These are phyloP conservation scores for Spathaspora passalidarum DNA, from an alignment of 805 yeast species.

Conservation along the genomic window DNA sequence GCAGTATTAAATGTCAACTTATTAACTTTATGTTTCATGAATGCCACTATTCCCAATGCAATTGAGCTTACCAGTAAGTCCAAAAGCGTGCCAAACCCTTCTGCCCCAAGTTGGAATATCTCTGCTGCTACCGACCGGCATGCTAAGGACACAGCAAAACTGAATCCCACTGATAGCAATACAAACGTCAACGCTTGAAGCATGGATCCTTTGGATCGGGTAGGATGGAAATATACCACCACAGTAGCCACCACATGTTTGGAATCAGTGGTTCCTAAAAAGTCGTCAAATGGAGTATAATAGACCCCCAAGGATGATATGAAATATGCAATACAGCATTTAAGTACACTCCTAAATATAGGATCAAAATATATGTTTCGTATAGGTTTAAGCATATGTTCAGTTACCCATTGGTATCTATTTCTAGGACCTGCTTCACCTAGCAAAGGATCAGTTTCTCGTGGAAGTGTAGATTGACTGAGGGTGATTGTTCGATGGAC, in stretches of 20 bases:
- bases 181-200: conserved; percentile 69
- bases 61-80: conserved; percentile 52
- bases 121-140: conserved; percentile 51
- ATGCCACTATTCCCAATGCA: conserved; percentile 66
- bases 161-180: conserved; percentile 48
- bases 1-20: conserved; percentile 77
- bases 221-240: conserved; percentile 81
- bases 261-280: conserved; percentile 65
- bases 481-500: conserved; percentile 31
- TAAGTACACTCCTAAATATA: conserved; percentile 38
- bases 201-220: conserved; percentile 79
- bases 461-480: background rate
- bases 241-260: conserved; percentile 82
- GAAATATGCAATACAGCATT: conserved; percentile 72
- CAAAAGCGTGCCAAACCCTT: conserved; percentile 47
- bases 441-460: conserved; percentile 8
- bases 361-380: conserved; percentile 13
- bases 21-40: conserved; percentile 62
- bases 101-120: conserved; percentile 43
- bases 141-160: conserved; percentile 48
- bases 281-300: conserved; percentile 43
- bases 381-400: background rate
- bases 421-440: background rate
- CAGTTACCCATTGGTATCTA: background rate
- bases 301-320: conserved; percentile 74